These are phyloP conservation scores for Kappamyces sp. DNA, from an alignment of 192 early-diverging fungal genomes.

Conservation along the genomic window DNA sequence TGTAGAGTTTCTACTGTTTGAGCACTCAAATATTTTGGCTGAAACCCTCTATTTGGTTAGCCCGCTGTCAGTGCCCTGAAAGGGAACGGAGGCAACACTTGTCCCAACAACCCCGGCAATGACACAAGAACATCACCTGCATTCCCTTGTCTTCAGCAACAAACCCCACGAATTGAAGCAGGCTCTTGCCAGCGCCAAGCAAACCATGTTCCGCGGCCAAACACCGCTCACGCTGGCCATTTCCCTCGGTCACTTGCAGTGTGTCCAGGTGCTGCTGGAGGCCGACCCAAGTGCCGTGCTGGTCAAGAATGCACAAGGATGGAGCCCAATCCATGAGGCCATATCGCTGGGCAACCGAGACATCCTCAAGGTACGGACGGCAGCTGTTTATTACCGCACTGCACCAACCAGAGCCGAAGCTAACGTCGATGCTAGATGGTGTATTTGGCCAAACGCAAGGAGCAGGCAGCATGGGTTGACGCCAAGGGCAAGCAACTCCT, in stretches of 20 bases:
- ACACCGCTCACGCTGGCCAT: slow-evolving; percentile 47
- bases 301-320: slow-evolving; percentile 34
- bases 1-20: no score
- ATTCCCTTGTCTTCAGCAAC: slow-evolving; percentile 11
- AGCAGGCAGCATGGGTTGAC: slow-evolving; percentile 30
- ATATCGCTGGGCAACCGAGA: slow-evolving; percentile 40
- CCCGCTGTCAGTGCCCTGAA: no score
- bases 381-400: slow-evolving; percentile 6
- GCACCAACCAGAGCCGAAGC: slow-evolving; percentile 8
- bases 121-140: slow-evolving; percentile 6
- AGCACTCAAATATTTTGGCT: no score
- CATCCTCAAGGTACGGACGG: slow-evolving; percentile 14
- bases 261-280: slow-evolving; percentile 28
- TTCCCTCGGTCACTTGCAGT: slow-evolving; percentile 27
- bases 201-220: slow-evolving; percentile 31
- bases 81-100: no score
- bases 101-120: not conserved
- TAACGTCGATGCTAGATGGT: no score
- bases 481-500: slow-evolving; percentile 28
- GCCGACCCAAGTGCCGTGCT: slow-evolving; percentile 27
- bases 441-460: not conserved
- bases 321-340: slow-evolving; percentile 50
- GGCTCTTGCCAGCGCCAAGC: slow-evolving; percentile 6
- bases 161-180: slow-evolving; percentile 2
- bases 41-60: no score